Evolutionary conservation across 257 asterid genomes (phyloP), one percentile per base, ranked within the genome.

Genomic region (Solanum rostratum): DNA sequence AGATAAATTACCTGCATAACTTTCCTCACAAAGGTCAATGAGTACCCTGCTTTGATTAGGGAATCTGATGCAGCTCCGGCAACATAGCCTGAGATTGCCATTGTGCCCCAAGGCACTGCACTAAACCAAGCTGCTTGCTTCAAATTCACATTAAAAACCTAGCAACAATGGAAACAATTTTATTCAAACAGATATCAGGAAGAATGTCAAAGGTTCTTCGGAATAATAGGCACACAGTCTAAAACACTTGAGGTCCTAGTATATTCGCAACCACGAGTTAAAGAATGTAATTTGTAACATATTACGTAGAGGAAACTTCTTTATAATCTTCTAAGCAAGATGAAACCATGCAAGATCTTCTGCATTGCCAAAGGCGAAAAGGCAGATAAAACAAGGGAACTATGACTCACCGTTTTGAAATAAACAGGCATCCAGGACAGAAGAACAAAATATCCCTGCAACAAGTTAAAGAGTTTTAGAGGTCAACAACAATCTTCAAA

Each of bases 121-220:
- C 99, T 96, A 84, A 96, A 96, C 99, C 99, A 96, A 65, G 99
- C 99, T 33, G 99, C 99, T 89, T 96, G 98, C 88, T 90, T 92
- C 92, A 96, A 88, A 91, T 96, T 96, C 88, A 96, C 98, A 84
- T 84, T 88, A 76, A 92, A 96, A 85, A 96, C 99, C 99, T 94
- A 60, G 46, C 27, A 78, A 78, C 81, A 76, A 33, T 1, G 12
- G 18, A 29, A 78, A 50, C 18, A 50, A 27, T 9, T 76, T 50
- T 46, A 49, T 10, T 78, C 46, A 76, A 76, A 20, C 60, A 76
- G 45, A 50, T 49, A 78, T 2, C 63, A 18, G 39, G 10, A 50
- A 27, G 45, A 50, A 6, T 27, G 29, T 27, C 50, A 18, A 50
- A 29, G 29, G 41, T 22, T 74, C n/a, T 73, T 4, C 81, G 7